These are phyloP conservation scores for Phytophthora brassicae DNA, from an alignment of 352 stramenopile genomes.

Conservation along the genomic window DNA sequence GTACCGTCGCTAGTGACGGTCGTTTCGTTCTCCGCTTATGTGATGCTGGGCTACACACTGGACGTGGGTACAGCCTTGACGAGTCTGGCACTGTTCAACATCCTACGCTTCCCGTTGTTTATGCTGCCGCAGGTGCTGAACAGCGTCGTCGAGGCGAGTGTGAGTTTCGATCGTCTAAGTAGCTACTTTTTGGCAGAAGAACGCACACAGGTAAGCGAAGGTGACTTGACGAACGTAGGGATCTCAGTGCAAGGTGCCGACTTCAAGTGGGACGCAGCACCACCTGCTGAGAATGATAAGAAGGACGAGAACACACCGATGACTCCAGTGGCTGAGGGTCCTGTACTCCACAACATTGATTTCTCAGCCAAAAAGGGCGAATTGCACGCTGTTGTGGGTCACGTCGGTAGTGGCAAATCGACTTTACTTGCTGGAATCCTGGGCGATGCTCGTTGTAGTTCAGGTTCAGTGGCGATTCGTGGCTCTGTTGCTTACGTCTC, in stretches of 20 bases:
- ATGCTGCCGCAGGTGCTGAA: constrained; percentile 55
- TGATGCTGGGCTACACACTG: constrained; percentile 57
- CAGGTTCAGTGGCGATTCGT: constrained; percentile 55
- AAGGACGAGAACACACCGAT: constrained; percentile 34
- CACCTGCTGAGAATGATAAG: constrained; percentile 19
- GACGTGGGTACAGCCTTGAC: constrained; percentile 55
- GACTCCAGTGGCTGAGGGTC: constrained; percentile 19
- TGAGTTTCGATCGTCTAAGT: constrained; percentile 52
- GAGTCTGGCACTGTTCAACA: constrained; percentile 65
- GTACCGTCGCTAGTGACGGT: constrained; percentile 54
- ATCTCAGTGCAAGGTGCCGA: constrained; percentile 54
- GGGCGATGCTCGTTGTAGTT: constrained; percentile 40
- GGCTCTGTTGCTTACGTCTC: constrained; percentile 92
- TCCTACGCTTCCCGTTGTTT: constrained; percentile 67
- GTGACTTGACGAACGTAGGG: constrained; percentile 73
- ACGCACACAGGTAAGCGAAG: constrained; percentile 66
- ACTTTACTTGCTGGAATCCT: constrained; percentile 51
- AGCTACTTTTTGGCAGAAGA: constrained; percentile 76
- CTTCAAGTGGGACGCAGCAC: constrained; percentile 70
- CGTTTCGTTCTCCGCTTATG: constrained; percentile 53
- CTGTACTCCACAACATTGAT: constrained; percentile 54
- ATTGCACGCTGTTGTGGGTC: constrained; percentile 56
- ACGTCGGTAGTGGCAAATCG: constrained; percentile 58
- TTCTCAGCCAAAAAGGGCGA: constrained; percentile 75
- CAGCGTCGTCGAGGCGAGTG: constrained; percentile 31